These are phyloP conservation scores for Puccinia polysora DNA, from an alignment of 1,284 basidiomycete genomes.

Conservation along the genomic window DNA sequence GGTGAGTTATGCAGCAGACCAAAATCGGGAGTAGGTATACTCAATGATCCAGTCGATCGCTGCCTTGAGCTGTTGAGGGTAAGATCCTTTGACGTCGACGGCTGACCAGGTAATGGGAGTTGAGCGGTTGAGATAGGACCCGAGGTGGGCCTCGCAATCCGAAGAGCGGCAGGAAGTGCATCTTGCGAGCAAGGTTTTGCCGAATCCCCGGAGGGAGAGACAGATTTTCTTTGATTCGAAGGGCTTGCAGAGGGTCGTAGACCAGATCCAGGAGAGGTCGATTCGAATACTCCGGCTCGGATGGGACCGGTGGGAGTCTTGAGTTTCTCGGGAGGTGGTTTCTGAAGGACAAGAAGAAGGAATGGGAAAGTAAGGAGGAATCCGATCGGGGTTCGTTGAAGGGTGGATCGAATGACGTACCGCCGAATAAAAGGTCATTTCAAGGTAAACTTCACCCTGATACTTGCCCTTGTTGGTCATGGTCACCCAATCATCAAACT, in stretches of 20 bases:
- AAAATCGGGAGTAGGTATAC: conserved; percentile 21
- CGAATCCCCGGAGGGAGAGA: conserved; percentile 5
- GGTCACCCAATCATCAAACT: conserved; percentile 98
- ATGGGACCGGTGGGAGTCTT: conserved; percentile 18
- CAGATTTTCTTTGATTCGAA: conserved; percentile 2
- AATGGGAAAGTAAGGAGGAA: background rate
- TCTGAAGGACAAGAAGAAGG: background rate
- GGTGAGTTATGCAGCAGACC: background rate
- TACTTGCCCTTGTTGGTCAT: conserved; percentile 76
- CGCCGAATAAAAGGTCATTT: conserved; percentile 86
- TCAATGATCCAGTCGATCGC: conserved; percentile 23
- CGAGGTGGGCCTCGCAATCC: background rate
- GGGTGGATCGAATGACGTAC: conserved; percentile 3
- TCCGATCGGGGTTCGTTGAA: background rate
- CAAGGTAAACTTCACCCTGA: conserved; percentile 85
- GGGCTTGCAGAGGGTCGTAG: conserved; percentile 3
- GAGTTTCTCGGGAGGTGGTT: conserved; percentile 40
- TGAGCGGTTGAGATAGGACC: background rate
- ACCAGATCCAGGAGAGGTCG: conserved; percentile 26
- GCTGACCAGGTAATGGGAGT: conserved; percentile 34
- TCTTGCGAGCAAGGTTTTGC: conserved; percentile 4
- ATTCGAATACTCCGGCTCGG: conserved; percentile 38
- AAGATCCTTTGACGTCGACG: conserved; percentile 1
- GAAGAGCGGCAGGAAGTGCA: conserved; percentile 16
- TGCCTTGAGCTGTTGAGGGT: conserved; percentile 19